Evolutionary conservation across 441 rosid genomes (phyloP), one percentile per base, ranked within the genome.

Genomic region (Pelargonium myrrhifolium): DNA sequence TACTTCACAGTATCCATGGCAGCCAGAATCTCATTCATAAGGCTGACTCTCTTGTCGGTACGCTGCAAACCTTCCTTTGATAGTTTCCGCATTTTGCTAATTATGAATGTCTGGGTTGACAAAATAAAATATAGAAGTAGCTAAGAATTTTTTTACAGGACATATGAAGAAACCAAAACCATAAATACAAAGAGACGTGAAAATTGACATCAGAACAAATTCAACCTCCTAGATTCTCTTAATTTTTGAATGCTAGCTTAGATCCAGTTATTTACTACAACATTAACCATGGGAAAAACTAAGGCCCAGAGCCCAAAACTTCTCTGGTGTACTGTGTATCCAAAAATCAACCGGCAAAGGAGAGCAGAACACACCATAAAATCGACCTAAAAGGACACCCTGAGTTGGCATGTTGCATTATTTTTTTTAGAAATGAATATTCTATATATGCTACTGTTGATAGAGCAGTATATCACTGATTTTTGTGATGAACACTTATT

Each of bases 1-100:
- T 90, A 96, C 98, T 96, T 96, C 79, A 96, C 97, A 65, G 97
- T 87, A 70, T 96, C 99, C 99, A 96, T 93, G 65, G 99, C 97
- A 45, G 97, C 98, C 82, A 96, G 82, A 77, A 96, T 81, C 81
- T 96, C 99, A 80, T 93, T 96, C 97, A 93, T 93, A 62, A 96
- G 90, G 75, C 99, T 90, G 67, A 96, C 90, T 84, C 99, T 87
- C 81, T 82, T 91, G 86, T 96, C 99, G 37, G 97, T 93, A 70
- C 93, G 96, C 76, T 85, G 98, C 83, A 96, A 75, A 17, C 99
- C 99, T 75, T 93, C 99, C 85, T 89, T 93, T 15, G 97, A 81
- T 74, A 88, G 79, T 75, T 87, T 96, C 80, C 86, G 96, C 83
- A 92, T 88, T 83, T 78, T 91, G 90, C 94, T 93, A 73, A 96